Evolutionary conservation across 306 rosid species (phyloP).

Genomic region (Citrullus colocynthis): DNA sequence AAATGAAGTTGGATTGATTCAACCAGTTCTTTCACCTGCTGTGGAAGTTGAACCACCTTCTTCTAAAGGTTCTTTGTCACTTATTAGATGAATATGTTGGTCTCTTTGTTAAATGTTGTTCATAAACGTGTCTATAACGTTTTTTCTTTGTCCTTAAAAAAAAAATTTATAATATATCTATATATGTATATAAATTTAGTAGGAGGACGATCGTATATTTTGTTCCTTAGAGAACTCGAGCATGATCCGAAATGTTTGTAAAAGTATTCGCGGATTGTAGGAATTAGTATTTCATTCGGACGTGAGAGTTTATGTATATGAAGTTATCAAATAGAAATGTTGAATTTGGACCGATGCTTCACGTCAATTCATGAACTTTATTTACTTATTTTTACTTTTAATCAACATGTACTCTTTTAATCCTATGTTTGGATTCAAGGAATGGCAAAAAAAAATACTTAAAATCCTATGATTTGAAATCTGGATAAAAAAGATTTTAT

Average conservation of each 20-base stretch:
- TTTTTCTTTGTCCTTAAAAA: too few species aligned
- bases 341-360: too few species aligned
- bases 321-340: too few species aligned
- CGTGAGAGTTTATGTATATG: too few species aligned
- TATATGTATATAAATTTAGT: background rate
- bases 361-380: too few species aligned
- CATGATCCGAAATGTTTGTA: background rate
- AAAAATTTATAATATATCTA: too few species aligned
- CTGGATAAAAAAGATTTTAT: too few species aligned
- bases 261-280: background rate
- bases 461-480: too few species aligned
- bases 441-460: too few species aligned
- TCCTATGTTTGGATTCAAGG: too few species aligned
- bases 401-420: too few species aligned
- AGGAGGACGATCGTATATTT: background rate
- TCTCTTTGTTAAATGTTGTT: background rate
- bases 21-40: conserved; percentile 45
- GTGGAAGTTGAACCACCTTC: conserved; percentile 8
- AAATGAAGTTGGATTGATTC: conserved; percentile 55
- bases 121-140: background rate
- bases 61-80: background rate
- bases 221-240: background rate
- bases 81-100: background rate
- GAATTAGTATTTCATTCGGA: background rate
- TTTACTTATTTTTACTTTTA: too few species aligned